A percentile compares a stretch with the other conserved stretches of the same genome.
These are phyloP conservation scores for Pythium diclinum DNA, from an alignment of 352 stramenopile species.

Conservation along the genomic window DNA sequence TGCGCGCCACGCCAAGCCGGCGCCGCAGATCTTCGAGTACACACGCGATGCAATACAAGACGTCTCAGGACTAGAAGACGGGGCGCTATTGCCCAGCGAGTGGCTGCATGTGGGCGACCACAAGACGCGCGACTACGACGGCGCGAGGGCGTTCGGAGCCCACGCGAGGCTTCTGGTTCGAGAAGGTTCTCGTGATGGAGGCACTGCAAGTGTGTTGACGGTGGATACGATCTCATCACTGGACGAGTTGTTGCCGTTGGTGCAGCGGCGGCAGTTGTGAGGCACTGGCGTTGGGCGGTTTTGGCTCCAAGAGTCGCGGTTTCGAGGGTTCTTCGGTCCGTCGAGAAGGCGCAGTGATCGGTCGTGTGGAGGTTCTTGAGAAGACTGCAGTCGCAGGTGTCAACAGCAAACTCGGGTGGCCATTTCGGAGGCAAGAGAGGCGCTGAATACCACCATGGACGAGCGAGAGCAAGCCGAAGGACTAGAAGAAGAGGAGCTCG, in stretches of 20 bases:
- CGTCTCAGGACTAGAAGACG: not conserved
- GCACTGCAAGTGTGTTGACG: constrained; percentile 4
- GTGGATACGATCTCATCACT: constrained; percentile 38
- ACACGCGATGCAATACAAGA: constrained; percentile 34
- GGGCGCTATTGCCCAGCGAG: constrained; percentile 4
- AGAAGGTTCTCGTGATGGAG: not conserved
- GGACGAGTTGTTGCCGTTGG: constrained; percentile 18
- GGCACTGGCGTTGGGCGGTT: not conserved
- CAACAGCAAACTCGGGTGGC: not conserved
- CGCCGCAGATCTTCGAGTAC: constrained; percentile 50
- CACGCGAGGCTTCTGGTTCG: constrained; percentile 45
- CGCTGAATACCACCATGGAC: not conserved
- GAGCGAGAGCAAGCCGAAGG: not conserved
- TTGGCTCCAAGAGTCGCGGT: not conserved
- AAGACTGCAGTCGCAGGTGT: not conserved
- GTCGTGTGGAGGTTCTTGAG: not conserved
- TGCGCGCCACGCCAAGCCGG: constrained; percentile 47
- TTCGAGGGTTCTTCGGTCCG: not conserved
- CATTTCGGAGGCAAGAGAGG: not conserved
- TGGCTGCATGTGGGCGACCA: constrained; percentile 74
- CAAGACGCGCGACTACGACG: constrained; percentile 46
- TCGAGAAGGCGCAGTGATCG: not conserved
- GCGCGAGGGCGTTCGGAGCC: constrained; percentile 35
- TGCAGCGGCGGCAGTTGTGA: constrained; percentile 6
- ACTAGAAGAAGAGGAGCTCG: constrained; percentile 8